phyloP scores from a whole-genome alignment of 2,329 filamentous ascomycete genomes.

The Pseudogymnoascus sp. region DNA sequence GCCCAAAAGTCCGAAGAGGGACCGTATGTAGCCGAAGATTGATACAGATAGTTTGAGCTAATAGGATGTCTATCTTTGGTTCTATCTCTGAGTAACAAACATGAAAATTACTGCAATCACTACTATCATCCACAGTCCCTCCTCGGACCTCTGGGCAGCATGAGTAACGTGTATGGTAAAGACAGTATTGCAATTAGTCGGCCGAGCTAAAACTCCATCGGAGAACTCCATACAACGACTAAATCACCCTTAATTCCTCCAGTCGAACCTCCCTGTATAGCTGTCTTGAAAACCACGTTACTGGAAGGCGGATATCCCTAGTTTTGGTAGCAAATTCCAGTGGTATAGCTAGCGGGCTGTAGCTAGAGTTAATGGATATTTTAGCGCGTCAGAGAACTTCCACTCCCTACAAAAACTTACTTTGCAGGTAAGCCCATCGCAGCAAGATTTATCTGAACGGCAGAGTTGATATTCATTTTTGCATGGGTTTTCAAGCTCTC shows the following conservation, averaged over 20 bases:
- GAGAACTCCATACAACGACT: neutral
- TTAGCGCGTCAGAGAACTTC: neutral
- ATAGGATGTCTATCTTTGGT: neutral
- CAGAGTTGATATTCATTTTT: neutral
- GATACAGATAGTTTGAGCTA: neutral
- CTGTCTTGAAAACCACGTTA: neutral
- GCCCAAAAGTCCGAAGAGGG: neutral
- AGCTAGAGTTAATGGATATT: neutral
- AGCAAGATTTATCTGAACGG: neutral
- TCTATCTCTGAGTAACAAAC: neutral
- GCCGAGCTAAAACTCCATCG: neutral
- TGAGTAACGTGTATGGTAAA: neutral
- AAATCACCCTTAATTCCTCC: neutral
- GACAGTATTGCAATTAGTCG: neutral
- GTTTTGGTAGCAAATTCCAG: neutral
- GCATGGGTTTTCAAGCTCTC: neutral
- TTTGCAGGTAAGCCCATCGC: neutral
- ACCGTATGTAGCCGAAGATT: neutral
- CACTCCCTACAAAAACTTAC: neutral
- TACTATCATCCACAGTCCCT: neutral
- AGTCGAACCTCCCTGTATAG: neutral
- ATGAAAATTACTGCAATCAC: neutral
- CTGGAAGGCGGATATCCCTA: neutral
- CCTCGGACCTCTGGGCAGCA: neutral
- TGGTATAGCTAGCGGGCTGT: neutral